phyloP scores from a whole-genome alignment of 2,329 filamentous ascomycete species.

The Talaromyces sp. region DNA sequence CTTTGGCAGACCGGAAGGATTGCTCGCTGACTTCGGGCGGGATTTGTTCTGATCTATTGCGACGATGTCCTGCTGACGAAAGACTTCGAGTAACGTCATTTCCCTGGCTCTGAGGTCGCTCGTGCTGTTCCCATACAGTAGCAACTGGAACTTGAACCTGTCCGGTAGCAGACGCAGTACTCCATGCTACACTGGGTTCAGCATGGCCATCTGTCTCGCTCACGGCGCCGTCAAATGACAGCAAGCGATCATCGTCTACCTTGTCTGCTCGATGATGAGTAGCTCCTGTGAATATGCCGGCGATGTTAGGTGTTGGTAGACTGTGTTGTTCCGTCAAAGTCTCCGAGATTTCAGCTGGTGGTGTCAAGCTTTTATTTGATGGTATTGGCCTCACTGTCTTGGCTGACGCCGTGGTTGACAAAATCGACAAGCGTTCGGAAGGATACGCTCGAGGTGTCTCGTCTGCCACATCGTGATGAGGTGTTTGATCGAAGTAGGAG shows the following conservation, averaged over 20 bases:
- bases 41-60: constrained; percentile 38
- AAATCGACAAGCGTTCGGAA: constrained; percentile 39
- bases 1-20: constrained; percentile 35
- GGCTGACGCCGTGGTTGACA: constrained; percentile 47
- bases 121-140: constrained; percentile 30
- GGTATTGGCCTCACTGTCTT: constrained; percentile 43
- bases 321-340: constrained; percentile 24
- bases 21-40: constrained; percentile 31
- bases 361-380: constrained; percentile 13
- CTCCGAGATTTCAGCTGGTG: neutral
- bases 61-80: constrained; percentile 28
- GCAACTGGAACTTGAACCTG: constrained; percentile 39
- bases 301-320: constrained; percentile 33
- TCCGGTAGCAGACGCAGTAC: constrained; percentile 43
- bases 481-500: constrained; percentile 37
- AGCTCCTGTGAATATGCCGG: constrained; percentile 39
- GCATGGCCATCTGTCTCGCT: constrained; percentile 37
- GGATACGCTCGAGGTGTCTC: constrained; percentile 33
- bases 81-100: neutral
- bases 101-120: constrained; percentile 14
- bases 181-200: constrained; percentile 45
- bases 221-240: constrained; percentile 34
- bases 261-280: constrained; percentile 37
- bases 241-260: constrained; percentile 31
- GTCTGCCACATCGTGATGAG: constrained; percentile 6